phyloP scores from a whole-genome alignment of 257 asterid genomes.

The Solanum infundibuliforme region DNA sequence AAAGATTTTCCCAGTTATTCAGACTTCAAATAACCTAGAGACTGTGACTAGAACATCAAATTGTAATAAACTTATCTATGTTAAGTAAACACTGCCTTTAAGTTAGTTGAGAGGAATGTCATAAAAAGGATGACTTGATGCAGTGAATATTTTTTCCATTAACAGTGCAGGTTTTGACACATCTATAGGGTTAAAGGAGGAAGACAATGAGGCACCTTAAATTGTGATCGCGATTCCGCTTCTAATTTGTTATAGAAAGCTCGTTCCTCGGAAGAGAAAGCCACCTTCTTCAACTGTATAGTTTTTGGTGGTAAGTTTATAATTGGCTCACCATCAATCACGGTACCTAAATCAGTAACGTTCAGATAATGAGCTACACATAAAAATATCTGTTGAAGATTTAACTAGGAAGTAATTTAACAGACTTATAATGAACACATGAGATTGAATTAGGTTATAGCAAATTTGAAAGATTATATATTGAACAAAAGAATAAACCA shows the following conservation, averaged over 20 bases:
- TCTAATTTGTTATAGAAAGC: constrained; percentile 69
- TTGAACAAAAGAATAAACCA: background rate
- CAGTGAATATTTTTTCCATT: background rate
- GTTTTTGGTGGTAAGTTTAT: constrained; percentile 77
- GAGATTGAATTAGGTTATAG: background rate
- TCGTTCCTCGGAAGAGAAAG: constrained; percentile 73
- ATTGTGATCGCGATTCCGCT: constrained; percentile 71
- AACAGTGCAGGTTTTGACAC: background rate
- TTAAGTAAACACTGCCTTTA: background rate
- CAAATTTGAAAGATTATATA: background rate
- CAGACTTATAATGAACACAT: background rate
- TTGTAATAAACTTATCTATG: background rate
- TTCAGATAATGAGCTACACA: constrained; percentile 15
- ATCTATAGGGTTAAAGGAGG: background rate
- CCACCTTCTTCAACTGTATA: constrained; percentile 53
- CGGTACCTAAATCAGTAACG: constrained; percentile 38
- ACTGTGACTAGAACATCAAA: background rate
- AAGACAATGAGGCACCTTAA: constrained; percentile 54
- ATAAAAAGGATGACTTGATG: background rate
- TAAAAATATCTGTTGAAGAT: background rate
- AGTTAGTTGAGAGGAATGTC: background rate
- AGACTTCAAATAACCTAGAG: background rate
- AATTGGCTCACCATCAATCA: constrained; percentile 66
- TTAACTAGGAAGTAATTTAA: constrained; percentile 3
- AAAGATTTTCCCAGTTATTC: background rate